Evolutionary conservation across 768 basidiomycete species (phyloP).

Genomic region (Kondoa malvinella): DNA sequence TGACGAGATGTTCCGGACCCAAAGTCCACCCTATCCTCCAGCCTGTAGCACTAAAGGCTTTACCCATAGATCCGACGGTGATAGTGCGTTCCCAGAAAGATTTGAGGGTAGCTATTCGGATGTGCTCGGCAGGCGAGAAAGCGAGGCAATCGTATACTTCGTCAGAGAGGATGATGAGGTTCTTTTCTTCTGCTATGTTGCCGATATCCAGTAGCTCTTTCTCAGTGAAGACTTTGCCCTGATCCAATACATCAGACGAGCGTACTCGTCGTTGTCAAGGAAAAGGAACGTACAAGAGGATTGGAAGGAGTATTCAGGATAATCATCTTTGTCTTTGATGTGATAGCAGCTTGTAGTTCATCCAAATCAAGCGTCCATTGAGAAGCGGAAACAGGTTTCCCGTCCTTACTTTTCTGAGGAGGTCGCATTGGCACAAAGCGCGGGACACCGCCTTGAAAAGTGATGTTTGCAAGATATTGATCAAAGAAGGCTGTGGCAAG

Average conservation of each 20-base stretch:
- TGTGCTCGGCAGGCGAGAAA: slow-evolving; percentile 71
- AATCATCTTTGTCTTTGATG: slow-evolving; percentile 65
- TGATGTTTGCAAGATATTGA: slow-evolving; percentile 21
- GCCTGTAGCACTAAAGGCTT: background rate
- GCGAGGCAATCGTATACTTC: slow-evolving; percentile 97
- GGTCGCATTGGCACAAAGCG: slow-evolving; percentile 82
- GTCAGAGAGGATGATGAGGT: slow-evolving; percentile 81
- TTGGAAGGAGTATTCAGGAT: slow-evolving; percentile 1
- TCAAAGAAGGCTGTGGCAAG: slow-evolving; percentile 13
- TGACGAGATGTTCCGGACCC: slow-evolving; percentile 63
- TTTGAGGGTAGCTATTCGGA: slow-evolving; percentile 81
- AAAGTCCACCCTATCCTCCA: slow-evolving; percentile 63
- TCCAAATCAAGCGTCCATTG: slow-evolving; percentile 86
- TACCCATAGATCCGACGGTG: slow-evolving; percentile 46
- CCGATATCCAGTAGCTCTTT: slow-evolving; percentile 72
- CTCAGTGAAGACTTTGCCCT: slow-evolving; percentile 82
- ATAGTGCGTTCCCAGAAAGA: slow-evolving; percentile 98
- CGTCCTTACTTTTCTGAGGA: slow-evolving; percentile 39
- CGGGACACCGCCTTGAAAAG: slow-evolving; percentile 43
- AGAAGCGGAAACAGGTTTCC: slow-evolving; percentile 38
- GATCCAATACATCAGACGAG: slow-evolving; percentile 55
- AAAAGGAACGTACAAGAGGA: slow-evolving; percentile 18
- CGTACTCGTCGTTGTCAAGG: slow-evolving; percentile 46
- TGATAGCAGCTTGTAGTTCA: slow-evolving; percentile 72
- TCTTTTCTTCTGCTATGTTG: slow-evolving; percentile 70